Evolutionary conservation across 2,329 filamentous ascomycete genomes (phyloP).

Genomic region (Cercospora sesami): DNA sequence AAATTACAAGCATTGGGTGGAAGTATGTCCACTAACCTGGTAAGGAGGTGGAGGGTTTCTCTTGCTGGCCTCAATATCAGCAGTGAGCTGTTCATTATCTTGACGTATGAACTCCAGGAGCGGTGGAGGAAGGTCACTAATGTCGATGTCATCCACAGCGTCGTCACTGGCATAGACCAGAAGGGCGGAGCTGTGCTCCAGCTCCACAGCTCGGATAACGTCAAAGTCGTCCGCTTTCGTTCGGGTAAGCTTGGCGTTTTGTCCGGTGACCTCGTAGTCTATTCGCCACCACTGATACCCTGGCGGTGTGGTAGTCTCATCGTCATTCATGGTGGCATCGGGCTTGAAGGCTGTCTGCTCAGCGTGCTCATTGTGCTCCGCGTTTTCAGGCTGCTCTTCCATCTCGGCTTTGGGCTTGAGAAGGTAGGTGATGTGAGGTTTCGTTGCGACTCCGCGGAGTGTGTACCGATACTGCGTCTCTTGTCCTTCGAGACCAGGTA

Average conservation of each 20-base stretch:
- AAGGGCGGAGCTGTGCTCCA: conserved; percentile 54
- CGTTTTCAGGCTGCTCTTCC: not conserved
- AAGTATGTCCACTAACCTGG: not conserved
- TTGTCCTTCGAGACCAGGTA: conserved; percentile 24
- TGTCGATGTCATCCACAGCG: conserved; percentile 25
- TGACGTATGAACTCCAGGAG: conserved; percentile 11
- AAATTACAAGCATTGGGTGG: not conserved
- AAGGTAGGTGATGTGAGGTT: conserved; percentile 59
- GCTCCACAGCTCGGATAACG: conserved; percentile 54
- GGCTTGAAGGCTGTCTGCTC: not conserved
- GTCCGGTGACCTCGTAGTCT: conserved; percentile 50
- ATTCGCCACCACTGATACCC: conserved; percentile 59
- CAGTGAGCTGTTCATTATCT: conserved; percentile 1
- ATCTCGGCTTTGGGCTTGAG: conserved; percentile 42
- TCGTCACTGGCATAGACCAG: conserved; percentile 61
- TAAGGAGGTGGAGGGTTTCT: conserved; percentile 11
- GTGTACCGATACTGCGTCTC: conserved; percentile 53
- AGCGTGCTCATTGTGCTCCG: conserved; percentile 4
- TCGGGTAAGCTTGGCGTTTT: conserved; percentile 40
- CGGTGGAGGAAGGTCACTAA: conserved; percentile 2
- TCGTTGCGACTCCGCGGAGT: conserved; percentile 59
- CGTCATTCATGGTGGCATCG: conserved; percentile 23
- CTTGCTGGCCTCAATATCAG: conserved; percentile 14
- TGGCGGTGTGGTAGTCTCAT: conserved; percentile 38
- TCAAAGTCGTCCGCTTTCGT: conserved; percentile 47